phyloP scores from a whole-genome alignment of 306 rosid genomes.

The Quercus agrifolia region DNA sequence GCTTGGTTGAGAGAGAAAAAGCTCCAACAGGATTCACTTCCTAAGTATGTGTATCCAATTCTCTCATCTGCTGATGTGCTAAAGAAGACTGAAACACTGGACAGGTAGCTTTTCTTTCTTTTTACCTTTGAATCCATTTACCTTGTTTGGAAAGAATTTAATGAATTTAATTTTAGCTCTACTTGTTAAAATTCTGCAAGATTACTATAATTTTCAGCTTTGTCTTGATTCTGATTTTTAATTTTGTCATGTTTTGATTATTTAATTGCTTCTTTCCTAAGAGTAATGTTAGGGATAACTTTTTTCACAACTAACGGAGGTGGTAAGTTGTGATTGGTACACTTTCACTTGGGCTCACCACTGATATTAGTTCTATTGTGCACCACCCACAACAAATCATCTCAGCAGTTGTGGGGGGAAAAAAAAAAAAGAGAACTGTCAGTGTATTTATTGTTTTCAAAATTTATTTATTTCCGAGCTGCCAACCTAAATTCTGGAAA shows the following conservation, averaged over 20 bases:
- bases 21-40: conserved; percentile 74
- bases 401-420: too few relatives aligned
- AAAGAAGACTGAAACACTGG: conserved; percentile 79
- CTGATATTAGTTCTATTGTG: too few relatives aligned
- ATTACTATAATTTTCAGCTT: background rate
- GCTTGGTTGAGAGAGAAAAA: conserved; percentile 80
- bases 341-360: too few relatives aligned
- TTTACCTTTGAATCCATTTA: background rate
- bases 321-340: too few relatives aligned
- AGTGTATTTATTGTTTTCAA: too few relatives aligned
- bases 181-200: background rate
- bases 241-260: background rate
- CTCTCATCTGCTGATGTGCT: conserved; percentile 28
- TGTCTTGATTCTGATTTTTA: background rate
- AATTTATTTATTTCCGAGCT: background rate
- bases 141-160: background rate
- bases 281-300: too few relatives aligned
- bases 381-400: too few relatives aligned
- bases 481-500: background rate
- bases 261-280: background rate
- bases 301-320: too few relatives aligned
- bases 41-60: conserved; percentile 73
- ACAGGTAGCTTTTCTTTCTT: conserved; percentile 49
- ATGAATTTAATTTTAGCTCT: background rate
- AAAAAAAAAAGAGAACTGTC: too few relatives aligned